Percentiles rank a stretch among this genome's conserved stretches.
These are phyloP conservation scores for Madurella fahalii DNA, from an alignment of 2,329 filamentous ascomycete species.

Conservation along the genomic window DNA sequence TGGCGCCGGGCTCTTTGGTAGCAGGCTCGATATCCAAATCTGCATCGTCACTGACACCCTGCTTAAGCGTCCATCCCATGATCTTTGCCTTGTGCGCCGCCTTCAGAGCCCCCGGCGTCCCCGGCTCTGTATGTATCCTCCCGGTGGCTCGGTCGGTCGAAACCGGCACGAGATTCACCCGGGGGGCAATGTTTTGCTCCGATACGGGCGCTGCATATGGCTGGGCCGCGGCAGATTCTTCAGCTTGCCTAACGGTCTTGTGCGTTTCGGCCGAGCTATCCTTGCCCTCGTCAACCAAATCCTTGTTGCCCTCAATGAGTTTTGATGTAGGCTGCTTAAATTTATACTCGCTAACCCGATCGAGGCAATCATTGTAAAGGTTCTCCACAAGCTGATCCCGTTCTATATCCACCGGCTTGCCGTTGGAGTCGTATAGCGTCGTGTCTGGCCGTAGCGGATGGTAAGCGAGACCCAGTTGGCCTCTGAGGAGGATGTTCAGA, in stretches of 20 bases:
- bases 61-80: slow-evolving; percentile 78
- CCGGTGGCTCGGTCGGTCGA: slow-evolving; percentile 68
- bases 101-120: slow-evolving; percentile 63
- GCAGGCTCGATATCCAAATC: slow-evolving; percentile 69
- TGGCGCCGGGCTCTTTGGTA: slow-evolving; percentile 62
- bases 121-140: slow-evolving; percentile 66
- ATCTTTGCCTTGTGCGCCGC: slow-evolving; percentile 71
- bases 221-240: slow-evolving; percentile 64
- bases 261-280: slow-evolving; percentile 69
- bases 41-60: slow-evolving; percentile 56
- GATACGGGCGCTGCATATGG: slow-evolving; percentile 51
- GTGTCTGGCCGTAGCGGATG: slow-evolving; percentile 76
- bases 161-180: slow-evolving; percentile 57
- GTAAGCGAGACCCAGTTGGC: slow-evolving; percentile 82
- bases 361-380: slow-evolving; percentile 90
- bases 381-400: slow-evolving; percentile 83
- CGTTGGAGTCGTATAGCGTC: slow-evolving; percentile 83
- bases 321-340: slow-evolving; percentile 67
- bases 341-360: slow-evolving; percentile 86
- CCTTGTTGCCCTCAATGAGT: slow-evolving; percentile 76
- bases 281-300: slow-evolving; percentile 75
- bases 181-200: slow-evolving; percentile 50
- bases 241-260: slow-evolving; percentile 67
- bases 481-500: slow-evolving; percentile 83
- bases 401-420: slow-evolving; percentile 69